A percentile compares a stretch with the other conserved stretches of the same genome.
phyloP scores from a whole-genome alignment of 495 filamentous ascomycete genomes.

The Xanthoparmelia taractica region DNA sequence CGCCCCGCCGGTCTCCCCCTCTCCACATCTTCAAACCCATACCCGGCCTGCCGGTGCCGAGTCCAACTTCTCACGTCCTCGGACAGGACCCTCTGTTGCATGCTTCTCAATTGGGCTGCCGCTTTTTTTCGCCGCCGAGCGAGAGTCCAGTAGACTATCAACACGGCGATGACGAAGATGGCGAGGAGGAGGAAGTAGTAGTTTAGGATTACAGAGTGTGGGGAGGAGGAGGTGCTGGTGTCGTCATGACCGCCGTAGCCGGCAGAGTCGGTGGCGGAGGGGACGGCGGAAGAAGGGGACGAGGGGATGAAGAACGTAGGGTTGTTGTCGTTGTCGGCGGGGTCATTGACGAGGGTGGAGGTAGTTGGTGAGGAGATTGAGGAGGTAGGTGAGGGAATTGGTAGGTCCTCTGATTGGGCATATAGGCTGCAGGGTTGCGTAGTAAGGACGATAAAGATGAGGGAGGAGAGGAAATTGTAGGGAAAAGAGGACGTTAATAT shows the following conservation, averaged over 20 bases:
- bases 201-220: conserved; percentile 26
- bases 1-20: not conserved
- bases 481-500: too few relatives aligned
- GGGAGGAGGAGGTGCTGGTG: conserved; percentile 1
- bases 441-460: conserved; percentile 3
- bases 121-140: conserved; percentile 12
- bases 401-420: conserved; percentile 4
- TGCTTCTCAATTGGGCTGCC: conserved; percentile 2
- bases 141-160: conserved; percentile 20
- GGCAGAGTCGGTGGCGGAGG: conserved; percentile 8
- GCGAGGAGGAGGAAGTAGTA: conserved; percentile 32
- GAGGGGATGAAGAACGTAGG: conserved; percentile 6
- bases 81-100: conserved; percentile 19
- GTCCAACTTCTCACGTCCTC: conserved; percentile 18
- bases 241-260: not conserved
- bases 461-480: not conserved
- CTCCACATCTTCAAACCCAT: conserved; percentile 13
- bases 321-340: conserved; percentile 10
- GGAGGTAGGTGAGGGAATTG: not conserved
- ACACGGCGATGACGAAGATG: conserved; percentile 26
- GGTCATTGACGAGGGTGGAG: conserved; percentile 1
- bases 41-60: conserved; percentile 9
- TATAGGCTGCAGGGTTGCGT: not conserved
- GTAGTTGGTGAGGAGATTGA: not conserved
- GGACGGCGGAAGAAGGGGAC: conserved; percentile 9